phyloP scores from a whole-genome alignment of 768 basidiomycete species.

The Leccinum olivaceopallidum region DNA sequence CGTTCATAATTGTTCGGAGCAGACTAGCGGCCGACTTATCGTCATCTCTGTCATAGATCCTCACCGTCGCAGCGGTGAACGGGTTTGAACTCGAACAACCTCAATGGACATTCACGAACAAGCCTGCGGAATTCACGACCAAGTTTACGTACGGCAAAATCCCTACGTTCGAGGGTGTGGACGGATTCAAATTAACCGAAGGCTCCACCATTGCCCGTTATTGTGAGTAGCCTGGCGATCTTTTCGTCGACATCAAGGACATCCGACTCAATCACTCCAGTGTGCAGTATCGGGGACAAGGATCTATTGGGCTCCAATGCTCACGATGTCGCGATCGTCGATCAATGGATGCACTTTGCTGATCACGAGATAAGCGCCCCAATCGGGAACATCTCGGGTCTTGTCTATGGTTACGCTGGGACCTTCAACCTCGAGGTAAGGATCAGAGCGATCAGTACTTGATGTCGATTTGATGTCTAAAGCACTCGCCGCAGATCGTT shows the following conservation, averaged over 20 bases:
- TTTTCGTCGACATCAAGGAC: not conserved
- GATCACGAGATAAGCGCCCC: slow-evolving; percentile 13
- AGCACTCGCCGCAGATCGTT: not conserved
- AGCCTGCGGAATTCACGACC: slow-evolving; percentile 9
- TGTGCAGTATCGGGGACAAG: slow-evolving; percentile 15
- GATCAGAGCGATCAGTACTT: no score
- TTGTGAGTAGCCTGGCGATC: slow-evolving; percentile 7
- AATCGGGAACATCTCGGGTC: not conserved
- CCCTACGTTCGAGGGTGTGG: slow-evolving; percentile 21
- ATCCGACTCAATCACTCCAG: not conserved
- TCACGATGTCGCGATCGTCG: slow-evolving; percentile 11
- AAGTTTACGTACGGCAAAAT: slow-evolving; percentile 27
- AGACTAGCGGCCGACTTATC: not conserved
- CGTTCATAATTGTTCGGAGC: not conserved
- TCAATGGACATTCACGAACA: slow-evolving; percentile 16
- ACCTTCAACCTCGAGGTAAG: slow-evolving; percentile 12
- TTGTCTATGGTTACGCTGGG: slow-evolving; percentile 5
- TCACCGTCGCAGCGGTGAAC: slow-evolving; percentile 23
- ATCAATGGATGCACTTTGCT: slow-evolving; percentile 18
- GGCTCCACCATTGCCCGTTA: slow-evolving; percentile 25
- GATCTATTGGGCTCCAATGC: slow-evolving; percentile 11
- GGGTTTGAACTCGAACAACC: slow-evolving; percentile 15
- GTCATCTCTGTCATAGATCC: slow-evolving; percentile 7
- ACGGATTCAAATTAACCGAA: slow-evolving; percentile 23
- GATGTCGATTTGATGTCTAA: not conserved